These are phyloP conservation scores for Hypoxylon trugodes DNA, from an alignment of 495 filamentous ascomycete genomes.

Conservation along the genomic window DNA sequence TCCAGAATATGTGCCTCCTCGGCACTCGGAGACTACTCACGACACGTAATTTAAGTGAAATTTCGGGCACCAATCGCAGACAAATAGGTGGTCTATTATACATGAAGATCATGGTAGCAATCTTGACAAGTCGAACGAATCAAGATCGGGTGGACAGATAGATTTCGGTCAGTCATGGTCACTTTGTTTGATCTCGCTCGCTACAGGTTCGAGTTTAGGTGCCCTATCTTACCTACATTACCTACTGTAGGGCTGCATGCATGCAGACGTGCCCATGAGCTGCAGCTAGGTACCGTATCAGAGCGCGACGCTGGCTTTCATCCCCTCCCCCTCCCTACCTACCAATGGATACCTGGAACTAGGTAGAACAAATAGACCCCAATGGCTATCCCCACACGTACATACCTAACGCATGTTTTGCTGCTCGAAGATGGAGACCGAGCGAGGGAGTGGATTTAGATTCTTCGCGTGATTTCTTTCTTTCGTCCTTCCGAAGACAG, in stretches of 20 bases:
- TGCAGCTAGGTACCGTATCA: constrained; percentile 29
- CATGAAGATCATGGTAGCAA: not conserved
- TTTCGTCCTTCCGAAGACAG: constrained; percentile 1
- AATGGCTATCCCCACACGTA: not conserved
- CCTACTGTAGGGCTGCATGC: constrained; percentile 35
- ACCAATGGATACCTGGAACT: not conserved
- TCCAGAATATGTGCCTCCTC: no score
- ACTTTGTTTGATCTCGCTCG: constrained; percentile 16
- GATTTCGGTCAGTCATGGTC: constrained; percentile 32
- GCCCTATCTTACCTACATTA: constrained; percentile 6
- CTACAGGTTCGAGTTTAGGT: no score
- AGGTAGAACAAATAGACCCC: not conserved
- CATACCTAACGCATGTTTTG: not conserved
- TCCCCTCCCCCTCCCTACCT: constrained; percentile 1
- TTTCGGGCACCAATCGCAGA: not conserved
- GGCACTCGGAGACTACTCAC: no score
- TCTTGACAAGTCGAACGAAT: constrained; percentile 13
- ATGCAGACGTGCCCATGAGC: constrained; percentile 20
- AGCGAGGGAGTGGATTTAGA: no score
- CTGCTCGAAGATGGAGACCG: not conserved
- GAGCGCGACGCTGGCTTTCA: not conserved
- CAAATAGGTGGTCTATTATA: not conserved
- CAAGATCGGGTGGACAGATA: not conserved
- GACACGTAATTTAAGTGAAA: not conserved
- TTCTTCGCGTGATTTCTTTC: not conserved